Percentiles rank a stretch among this genome's conserved stretches.
Evolutionary conservation across 495 filamentous ascomycete species (phyloP).

Genomic region (Darksidea phi): DNA sequence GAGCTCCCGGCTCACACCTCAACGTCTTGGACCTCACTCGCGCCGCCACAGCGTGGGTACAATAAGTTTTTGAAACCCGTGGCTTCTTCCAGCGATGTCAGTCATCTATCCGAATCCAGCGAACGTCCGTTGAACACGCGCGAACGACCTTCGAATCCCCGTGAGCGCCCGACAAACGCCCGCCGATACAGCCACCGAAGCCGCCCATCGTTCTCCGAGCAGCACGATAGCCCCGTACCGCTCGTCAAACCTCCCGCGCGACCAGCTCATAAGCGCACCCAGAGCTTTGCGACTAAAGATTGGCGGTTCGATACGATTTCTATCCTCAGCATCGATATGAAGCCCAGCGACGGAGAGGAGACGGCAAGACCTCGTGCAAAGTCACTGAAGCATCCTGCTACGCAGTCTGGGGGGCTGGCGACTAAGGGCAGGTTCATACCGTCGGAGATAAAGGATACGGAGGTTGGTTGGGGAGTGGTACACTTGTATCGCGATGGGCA

Average conservation of each 20-base stretch:
- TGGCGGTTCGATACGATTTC: constrained; percentile 63
- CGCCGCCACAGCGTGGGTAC: constrained; percentile 4
- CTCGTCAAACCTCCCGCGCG: constrained; percentile 10
- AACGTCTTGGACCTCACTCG: constrained; percentile 36
- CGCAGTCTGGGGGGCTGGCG: constrained; percentile 54
- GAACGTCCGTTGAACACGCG: constrained; percentile 4
- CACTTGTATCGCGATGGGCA: constrained; percentile 87
- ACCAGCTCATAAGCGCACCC: constrained; percentile 15
- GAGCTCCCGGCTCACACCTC: constrained; percentile 46
- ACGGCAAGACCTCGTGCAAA: constrained; percentile 29
- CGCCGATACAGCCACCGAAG: constrained; percentile 27
- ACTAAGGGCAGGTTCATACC: constrained; percentile 79
- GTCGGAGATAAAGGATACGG: constrained; percentile 69
- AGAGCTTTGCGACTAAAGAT: constrained; percentile 48
- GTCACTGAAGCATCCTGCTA: constrained; percentile 30
- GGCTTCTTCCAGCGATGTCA: constrained; percentile 22
- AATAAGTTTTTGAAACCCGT: constrained; percentile 15
- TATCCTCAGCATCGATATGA: constrained; percentile 63
- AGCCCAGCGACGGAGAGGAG: constrained; percentile 33
- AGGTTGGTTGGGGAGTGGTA: constrained; percentile 89
- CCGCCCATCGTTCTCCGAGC: constrained; percentile 23
- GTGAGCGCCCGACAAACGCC: not conserved
- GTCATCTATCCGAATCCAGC: constrained; percentile 3
- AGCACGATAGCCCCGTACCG: constrained; percentile 33
- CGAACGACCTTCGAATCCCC: too few relatives aligned